Base-by-base conservation (phyloP, 768 basidiomycete genomes). In the Trametes sanguinea region DNA sequence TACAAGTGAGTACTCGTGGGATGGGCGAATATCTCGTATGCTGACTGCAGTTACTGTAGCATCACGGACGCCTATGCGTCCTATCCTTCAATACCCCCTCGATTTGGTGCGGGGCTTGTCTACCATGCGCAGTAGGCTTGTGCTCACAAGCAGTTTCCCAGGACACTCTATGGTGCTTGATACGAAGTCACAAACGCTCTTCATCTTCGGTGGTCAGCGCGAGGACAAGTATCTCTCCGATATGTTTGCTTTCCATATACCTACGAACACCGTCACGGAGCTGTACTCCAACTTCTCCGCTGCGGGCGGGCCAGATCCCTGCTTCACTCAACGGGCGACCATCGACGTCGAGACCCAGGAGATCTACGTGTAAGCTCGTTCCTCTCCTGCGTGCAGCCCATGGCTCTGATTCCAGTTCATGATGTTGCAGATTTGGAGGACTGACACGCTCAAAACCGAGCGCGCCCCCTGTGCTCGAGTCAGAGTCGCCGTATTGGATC, bases 141-240 rank as follows among this genome's bases (percentile, higher is more conserved):
- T 42, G 32, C 45, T 56, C 22, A 51, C 58, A 13, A n/a, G 27
- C 6, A 1, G 42, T 30, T 5, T 2, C 29, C 9, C 50, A 87
- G 89, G 90, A 0, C 91, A 93, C 73, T 90, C 90, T 3, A 93
- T 94, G 91, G 82, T 92, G 4, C 77, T 92, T 17, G 90, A 92
- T 56, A 77, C 86, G 4, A 73, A 72, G 10, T 74, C 81, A 0
- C 82, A 81, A 39, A 83, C 79, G 0, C 77, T 92, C 14, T 88
- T 84, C 71, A 86, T 93, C 45, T 88, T 92, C 65, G 89, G 85
- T 10, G 91, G 92, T 1, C 86, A 89, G 71, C 79, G 83, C 16
- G 85, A 86, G 30, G 83, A 88, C 27, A 83, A 77, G 60, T 86
- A 85, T 62, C 79, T 89, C 8, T 83, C 86, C 2, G 91, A 92